These are phyloP conservation scores for Cucumis cinereus DNA, from an alignment of 306 rosid species.

Conservation along the genomic window DNA sequence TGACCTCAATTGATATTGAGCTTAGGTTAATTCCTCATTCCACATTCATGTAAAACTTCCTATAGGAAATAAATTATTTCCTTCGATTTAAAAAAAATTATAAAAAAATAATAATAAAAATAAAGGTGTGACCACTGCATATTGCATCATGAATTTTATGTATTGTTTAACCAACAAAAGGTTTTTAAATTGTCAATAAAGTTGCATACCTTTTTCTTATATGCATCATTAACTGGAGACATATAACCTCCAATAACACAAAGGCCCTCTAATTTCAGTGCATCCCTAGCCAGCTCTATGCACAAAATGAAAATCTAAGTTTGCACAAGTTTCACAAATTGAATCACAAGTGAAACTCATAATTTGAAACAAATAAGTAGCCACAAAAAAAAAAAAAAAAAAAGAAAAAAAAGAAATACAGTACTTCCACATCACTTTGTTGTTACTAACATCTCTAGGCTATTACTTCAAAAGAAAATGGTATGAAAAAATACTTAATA, in stretches of 20 bases:
- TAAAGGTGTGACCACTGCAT: neutral
- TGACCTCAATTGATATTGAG: neutral
- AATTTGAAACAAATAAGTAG: neutral
- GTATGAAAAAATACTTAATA: neutral
- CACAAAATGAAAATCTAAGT: conserved; percentile 1
- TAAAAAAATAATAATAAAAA: no score
- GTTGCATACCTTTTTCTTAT: conserved; percentile 60
- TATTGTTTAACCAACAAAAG: neutral
- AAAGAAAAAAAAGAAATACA: neutral
- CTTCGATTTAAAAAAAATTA: neutral
- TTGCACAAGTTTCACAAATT: neutral
- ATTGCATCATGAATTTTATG: neutral
- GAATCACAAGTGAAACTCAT: neutral
- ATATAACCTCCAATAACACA: conserved; percentile 79
- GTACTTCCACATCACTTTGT: neutral
- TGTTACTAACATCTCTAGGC: neutral
- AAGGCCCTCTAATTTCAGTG: conserved; percentile 48
- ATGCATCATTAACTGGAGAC: conserved; percentile 93
- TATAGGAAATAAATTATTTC: neutral
- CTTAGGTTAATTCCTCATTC: neutral
- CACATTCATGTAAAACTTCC: neutral
- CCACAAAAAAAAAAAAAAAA: no score
- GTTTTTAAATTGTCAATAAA: neutral
- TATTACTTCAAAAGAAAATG: neutral
- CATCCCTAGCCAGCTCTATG: conserved; percentile 84